Evolutionary conservation across 2,329 filamentous ascomycete species (phyloP), one percentile per base, ranked within the genome.

Genomic region (Aureobasidium sp.): DNA sequence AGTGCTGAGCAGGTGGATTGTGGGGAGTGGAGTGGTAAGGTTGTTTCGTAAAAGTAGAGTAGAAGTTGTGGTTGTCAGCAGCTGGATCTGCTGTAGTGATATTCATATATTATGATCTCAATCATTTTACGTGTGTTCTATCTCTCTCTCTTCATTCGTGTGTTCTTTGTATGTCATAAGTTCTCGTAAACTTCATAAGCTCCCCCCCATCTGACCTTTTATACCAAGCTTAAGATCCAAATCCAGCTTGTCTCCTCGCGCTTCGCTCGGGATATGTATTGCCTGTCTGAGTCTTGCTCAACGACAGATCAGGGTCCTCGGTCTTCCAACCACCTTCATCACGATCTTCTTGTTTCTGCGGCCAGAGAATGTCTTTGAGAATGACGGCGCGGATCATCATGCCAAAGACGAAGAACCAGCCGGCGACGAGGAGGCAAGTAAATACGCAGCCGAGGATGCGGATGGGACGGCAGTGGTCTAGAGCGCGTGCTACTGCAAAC

Each of bases 311-410:
- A n/a, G 23, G 21, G 1, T 38, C 33, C 27, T 61, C 60, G 4
- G 43, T 58, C 19, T 58, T 65, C 72, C 83, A 86, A 0, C 83
- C 82, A 45, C 83, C 83, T 65, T 85, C 83, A 29, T 82, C 79
- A 55, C 81, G 76, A 71, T 86, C 83, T 67, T 85, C 82, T 33
- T 87, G 85, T 69, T 86, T 88, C 70, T 84, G 81, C 5, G 89
- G 88, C 88, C 87, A 92, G 1, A 93, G 72, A n/a, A 94, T 80
- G 68, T 90, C 81, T 64, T 78, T 84, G 27, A 78, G 74, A 60
- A 81, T 72, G 11, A 93, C 78, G n/a, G 87, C 86, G 27, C 82
- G 75, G 37, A 90, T 68, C 87, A 93, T 92, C 74, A 83, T 84
- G 3, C 69, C 74, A 60, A 89, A 85, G 7, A 94, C 85, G 49